A percentile compares a stretch with the other conserved stretches of the same genome.
Conservation (phyloP, 106 monocot genomes). For the Allium sativum region DNA sequence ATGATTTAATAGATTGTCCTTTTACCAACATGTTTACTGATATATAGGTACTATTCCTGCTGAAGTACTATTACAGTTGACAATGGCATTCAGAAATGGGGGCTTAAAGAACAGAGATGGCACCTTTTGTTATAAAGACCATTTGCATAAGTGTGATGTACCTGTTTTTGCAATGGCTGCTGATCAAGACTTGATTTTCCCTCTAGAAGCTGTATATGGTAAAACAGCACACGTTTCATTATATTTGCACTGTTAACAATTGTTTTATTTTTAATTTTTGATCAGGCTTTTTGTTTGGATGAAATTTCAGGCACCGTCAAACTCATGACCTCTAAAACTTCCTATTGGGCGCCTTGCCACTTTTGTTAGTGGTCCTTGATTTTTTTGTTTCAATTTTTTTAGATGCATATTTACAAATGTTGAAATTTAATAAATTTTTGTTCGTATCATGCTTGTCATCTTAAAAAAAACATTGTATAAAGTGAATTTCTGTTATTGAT, state of each 20-base stretch:
- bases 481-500: no score
- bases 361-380: no score
- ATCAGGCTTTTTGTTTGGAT: neutral
- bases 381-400: no score
- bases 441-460: no score
- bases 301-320: conserved; percentile 68
- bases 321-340: neutral
- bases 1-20: neutral
- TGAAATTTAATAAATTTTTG: no score
- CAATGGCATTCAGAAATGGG: conserved; percentile 75
- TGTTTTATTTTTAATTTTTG: neutral
- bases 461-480: no score
- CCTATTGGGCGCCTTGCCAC: no score
- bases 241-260: neutral
- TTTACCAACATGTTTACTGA: neutral
- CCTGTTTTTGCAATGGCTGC: conserved; percentile 87
- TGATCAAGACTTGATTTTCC: conserved; percentile 84
- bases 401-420: no score
- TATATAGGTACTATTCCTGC: conserved; percentile 75
- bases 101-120: conserved; percentile 58
- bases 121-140: conserved; percentile 69
- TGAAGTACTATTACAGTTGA: conserved; percentile 74
- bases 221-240: neutral
- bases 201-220: conserved; percentile 95
- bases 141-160: conserved; percentile 44